Percentiles rank a stretch among this genome's conserved stretches.
phyloP scores from a whole-genome alignment of 2,329 filamentous ascomycete genomes.

The Aureobasidium zeae region DNA sequence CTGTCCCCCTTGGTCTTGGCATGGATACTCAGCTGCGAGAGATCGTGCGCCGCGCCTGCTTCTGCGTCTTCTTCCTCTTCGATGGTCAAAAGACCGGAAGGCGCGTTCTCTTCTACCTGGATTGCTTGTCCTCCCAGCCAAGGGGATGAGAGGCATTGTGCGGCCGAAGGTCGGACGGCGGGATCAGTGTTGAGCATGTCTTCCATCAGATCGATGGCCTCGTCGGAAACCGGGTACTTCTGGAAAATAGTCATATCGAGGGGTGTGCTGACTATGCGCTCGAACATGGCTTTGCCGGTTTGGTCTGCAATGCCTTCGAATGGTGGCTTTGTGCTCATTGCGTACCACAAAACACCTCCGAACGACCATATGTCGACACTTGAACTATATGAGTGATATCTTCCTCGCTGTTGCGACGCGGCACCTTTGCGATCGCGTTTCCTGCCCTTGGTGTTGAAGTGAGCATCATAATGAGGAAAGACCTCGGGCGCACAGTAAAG shows the following conservation, averaged over 20 bases:
- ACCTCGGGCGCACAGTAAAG: constrained; percentile 96
- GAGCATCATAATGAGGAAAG: constrained; percentile 70
- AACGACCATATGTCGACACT: constrained; percentile 96
- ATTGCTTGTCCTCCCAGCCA: constrained; percentile 58
- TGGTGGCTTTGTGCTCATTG: constrained; percentile 69
- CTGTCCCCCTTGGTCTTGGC: constrained; percentile 23
- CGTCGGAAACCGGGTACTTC: constrained; percentile 49
- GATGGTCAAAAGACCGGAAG: constrained; percentile 32
- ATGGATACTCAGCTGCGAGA: constrained; percentile 56
- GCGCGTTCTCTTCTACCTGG: constrained; percentile 12
- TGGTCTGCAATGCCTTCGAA: constrained; percentile 70
- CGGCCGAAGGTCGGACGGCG: constrained; percentile 62
- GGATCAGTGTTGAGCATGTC: constrained; percentile 79
- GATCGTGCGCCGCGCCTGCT: constrained; percentile 42
- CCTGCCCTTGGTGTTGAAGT: constrained; percentile 50
- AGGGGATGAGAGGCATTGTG: constrained; percentile 57
- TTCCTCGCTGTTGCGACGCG: constrained; percentile 28
- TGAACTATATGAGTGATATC: constrained; percentile 66
- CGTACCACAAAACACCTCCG: constrained; percentile 81
- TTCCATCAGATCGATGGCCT: constrained; percentile 63
- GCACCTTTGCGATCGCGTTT: constrained; percentile 45
- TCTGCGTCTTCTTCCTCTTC: constrained; percentile 57
- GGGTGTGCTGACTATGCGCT: constrained; percentile 73
- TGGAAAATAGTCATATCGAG: constrained; percentile 59
- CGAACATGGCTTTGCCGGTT: constrained; percentile 68